A percentile compares a stretch with the other conserved stretches of the same genome.
Evolutionary conservation across 192 early-diverging fungal genomes (phyloP).

Genomic region (Coemansia sp.): DNA sequence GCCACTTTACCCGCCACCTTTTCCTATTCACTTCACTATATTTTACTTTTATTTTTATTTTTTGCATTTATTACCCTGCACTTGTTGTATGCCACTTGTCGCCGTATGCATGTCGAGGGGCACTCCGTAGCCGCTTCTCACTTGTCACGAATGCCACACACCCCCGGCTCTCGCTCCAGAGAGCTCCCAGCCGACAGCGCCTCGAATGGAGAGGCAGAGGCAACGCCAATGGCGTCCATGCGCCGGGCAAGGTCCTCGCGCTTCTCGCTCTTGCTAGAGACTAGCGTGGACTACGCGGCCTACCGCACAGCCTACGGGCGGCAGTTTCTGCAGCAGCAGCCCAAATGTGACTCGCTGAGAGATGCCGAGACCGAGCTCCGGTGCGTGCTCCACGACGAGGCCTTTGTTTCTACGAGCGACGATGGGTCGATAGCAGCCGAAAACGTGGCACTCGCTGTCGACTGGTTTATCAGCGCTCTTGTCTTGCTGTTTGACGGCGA

Average conservation of each 20-base stretch:
- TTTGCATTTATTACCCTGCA: background rate
- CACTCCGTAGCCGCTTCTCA: constrained; percentile 5
- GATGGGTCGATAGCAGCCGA: constrained; percentile 31
- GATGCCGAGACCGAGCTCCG: constrained; percentile 48
- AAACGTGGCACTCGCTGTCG: constrained; percentile 50
- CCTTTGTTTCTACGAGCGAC: constrained; percentile 16
- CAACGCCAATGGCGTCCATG: background rate
- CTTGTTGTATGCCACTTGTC: background rate
- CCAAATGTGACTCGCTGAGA: constrained; percentile 39
- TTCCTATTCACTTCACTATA: background rate
- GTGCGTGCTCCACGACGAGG: constrained; percentile 44
- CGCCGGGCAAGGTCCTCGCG: constrained; percentile 40
- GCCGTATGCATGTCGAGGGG: constrained; percentile 3
- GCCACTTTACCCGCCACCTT: background rate
- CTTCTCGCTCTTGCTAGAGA: constrained; percentile 45
- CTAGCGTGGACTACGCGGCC: constrained; percentile 48
- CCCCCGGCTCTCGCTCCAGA: background rate
- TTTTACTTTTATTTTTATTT: background rate
- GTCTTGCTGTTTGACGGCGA: constrained; percentile 42
- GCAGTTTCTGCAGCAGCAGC: constrained; percentile 42
- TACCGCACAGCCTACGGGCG: constrained; percentile 33
- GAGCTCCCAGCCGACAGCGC: background rate
- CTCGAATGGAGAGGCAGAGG: no score
- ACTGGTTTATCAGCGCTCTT: constrained; percentile 52
- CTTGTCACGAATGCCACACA: constrained; percentile 7